phyloP scores from a whole-genome alignment of 192 early-diverging fungal genomes.

The Linnemannia zychae region DNA sequence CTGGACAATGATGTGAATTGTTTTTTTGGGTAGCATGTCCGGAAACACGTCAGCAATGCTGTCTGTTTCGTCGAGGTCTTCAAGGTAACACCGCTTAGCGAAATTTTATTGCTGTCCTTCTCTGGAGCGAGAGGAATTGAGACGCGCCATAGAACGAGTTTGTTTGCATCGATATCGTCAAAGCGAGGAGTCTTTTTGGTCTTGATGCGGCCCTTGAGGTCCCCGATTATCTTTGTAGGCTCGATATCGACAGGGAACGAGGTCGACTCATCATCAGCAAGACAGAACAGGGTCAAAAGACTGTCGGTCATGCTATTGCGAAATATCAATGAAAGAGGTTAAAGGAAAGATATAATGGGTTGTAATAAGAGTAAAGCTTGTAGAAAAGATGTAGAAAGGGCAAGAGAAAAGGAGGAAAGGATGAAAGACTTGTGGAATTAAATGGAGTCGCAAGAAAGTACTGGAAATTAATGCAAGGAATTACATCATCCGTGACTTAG shows the following conservation, averaged over 20 bases:
- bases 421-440: no score
- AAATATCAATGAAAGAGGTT: no score
- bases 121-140: neutral
- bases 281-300: constrained; percentile 13
- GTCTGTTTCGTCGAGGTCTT: neutral
- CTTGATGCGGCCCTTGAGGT: constrained; percentile 25
- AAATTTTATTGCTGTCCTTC: no score
- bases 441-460: no score
- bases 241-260: constrained; percentile 17
- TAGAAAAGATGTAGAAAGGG: no score
- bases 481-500: no score
- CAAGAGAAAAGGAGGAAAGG: no score
- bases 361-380: no score
- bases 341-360: no score
- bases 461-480: no score
- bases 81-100: no score
- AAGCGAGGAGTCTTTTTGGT: neutral
- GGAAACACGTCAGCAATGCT: neutral
- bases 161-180: neutral
- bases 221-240: neutral
- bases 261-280: constrained; percentile 10
- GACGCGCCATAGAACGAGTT: constrained; percentile 17
- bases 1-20: neutral
- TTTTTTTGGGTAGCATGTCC: neutral
- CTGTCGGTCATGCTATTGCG: neutral